A percentile compares a stretch with the other conserved stretches of the same genome.
Conservation (phyloP, 305 asterid species). For the Solanum hybrid region DNA sequence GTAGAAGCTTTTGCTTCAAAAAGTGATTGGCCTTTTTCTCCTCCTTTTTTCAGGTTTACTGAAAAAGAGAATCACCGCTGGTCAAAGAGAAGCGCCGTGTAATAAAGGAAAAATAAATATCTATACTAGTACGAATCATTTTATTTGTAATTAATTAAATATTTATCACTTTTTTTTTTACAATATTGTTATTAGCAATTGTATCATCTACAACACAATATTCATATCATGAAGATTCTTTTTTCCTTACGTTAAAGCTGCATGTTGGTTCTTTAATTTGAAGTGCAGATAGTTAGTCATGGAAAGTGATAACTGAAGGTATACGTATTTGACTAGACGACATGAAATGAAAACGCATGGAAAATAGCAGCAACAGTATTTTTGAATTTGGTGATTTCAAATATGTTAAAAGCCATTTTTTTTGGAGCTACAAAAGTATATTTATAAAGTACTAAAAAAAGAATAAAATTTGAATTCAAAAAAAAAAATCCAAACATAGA, state of each 20-base stretch:
- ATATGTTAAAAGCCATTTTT: neutral
- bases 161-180: neutral
- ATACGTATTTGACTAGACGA: neutral
- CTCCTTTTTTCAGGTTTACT: neutral
- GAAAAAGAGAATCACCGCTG: neutral
- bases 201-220: neutral
- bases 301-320: neutral
- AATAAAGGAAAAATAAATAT: neutral
- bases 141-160: neutral
- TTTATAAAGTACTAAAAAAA: neutral
- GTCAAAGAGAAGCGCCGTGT: neutral
- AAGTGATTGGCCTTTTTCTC: neutral
- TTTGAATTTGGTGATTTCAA: neutral
- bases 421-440: neutral
- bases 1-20: neutral
- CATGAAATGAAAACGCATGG: neutral
- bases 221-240: neutral
- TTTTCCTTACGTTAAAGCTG: neutral
- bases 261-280: neutral
- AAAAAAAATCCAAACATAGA: neutral
- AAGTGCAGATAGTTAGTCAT: neutral
- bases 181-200: neutral
- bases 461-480: neutral
- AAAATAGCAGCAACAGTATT: neutral
- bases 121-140: neutral